phyloP scores from a whole-genome alignment of 78 protist species.

The Pelomyxa schiedti region DNA sequence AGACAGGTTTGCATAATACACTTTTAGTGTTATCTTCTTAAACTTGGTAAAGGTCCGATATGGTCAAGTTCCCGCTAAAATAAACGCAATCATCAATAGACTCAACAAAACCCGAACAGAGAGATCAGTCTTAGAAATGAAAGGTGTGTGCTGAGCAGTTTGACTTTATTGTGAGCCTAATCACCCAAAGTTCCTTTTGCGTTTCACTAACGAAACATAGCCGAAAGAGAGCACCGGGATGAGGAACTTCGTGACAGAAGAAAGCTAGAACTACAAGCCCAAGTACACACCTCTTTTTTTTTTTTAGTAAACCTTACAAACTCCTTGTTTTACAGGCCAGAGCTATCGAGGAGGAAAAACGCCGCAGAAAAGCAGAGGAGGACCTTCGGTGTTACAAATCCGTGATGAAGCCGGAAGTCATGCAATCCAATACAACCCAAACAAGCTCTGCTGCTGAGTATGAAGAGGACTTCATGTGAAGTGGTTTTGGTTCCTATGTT shows the following conservation, averaged over 20 bases:
- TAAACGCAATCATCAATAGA: constrained; percentile 14
- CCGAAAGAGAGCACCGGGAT: too few relatives aligned
- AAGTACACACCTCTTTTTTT: too few relatives aligned
- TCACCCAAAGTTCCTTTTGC: too few relatives aligned
- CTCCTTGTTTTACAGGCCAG: constrained; percentile 4
- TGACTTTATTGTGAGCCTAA: too few relatives aligned
- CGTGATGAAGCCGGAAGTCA: constrained; percentile 27
- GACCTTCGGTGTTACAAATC: constrained; percentile 29
- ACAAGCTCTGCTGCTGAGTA: neutral
- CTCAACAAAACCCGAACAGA: constrained; percentile 25
- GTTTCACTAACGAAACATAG: too few relatives aligned
- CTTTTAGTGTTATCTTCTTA: too few relatives aligned
- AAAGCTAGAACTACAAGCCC: constrained; percentile 24
- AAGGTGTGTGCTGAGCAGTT: too few relatives aligned
- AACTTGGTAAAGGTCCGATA: neutral
- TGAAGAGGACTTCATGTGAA: neutral
- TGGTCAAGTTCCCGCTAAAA: constrained; percentile 17
- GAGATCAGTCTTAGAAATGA: too few relatives aligned
- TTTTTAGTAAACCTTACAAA: too few relatives aligned
- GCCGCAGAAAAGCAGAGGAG: neutral
- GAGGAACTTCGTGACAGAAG: constrained; percentile 19
- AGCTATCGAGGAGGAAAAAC: constrained; percentile 32
- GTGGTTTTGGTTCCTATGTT: too few relatives aligned
- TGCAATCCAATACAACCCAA: constrained; percentile 24
- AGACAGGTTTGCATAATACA: neutral